Base-by-base conservation (phyloP, 371 early-diverging fungal species). In the Dipsacomyces acuminosporus region DNA sequence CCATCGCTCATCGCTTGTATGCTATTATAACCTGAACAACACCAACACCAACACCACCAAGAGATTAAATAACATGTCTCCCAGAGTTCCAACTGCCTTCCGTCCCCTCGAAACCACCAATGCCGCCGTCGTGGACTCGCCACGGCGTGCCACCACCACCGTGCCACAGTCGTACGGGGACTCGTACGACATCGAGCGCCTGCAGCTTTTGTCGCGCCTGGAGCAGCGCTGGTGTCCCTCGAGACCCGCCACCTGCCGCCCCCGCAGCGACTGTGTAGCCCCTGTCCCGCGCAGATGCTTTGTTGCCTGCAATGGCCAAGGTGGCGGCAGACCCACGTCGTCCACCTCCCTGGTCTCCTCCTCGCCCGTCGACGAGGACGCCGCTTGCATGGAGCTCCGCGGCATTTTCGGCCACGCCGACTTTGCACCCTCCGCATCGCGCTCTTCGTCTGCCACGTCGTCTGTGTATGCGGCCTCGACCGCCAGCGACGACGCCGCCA, bases 1-100 rank as follows among this genome's bases (percentile, higher is more conserved):
- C n/a, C n/a, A n/a, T n/a, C n/a, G n/a, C n/a, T n/a, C n/a, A n/a
- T n/a, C n/a, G n/a, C n/a, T n/a, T n/a, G n/a, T n/a, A n/a, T n/a
- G n/a, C n/a, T n/a, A n/a, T n/a, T n/a, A n/a, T n/a, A n/a, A n/a
- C n/a, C n/a, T n/a, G n/a, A n/a, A n/a, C n/a, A n/a, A n/a, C n/a
- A n/a, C n/a, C n/a, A n/a, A 30, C 30, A 5, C 30, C 30, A 30
- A 11, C 30, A 5, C 30, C 30, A 30, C 30, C 11, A 15, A 34
- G 17, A n/a, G 25, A 23, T 51, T 24, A 9, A n/a, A n/a, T 24
- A 7, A 19, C 34, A 65, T 65, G 66, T 56, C 59, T 14, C 19
- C 66, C 46, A 34, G 66, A 50, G 66, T 65, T 6, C 66, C 61
- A 35, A 65, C 66, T 36, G 66, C 66, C 21, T 65, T 65, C 56